Base-by-base conservation (phyloP, 495 filamentous ascomycete genomes). In the Tuber indicum region DNA sequence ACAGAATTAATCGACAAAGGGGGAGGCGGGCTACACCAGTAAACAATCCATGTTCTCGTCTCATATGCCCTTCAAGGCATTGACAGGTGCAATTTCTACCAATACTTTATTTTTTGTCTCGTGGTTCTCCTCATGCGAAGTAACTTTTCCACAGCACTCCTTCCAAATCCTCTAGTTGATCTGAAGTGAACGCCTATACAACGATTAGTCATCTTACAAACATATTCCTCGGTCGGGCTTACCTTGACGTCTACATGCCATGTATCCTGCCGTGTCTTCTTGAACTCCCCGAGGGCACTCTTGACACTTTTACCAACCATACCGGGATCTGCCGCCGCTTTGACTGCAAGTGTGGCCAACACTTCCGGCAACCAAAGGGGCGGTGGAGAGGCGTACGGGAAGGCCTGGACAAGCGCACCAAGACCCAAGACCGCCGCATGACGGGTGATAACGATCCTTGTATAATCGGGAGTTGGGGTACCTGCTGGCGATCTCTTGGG, bases 141-240 rank as follows among this genome's bases (percentile, higher is more conserved):
- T 99, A 99, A 83, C 94, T 97, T 90, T 98, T 98, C 96, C 96
- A 99, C 75, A 99, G 87, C 52, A 98, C 96, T 69, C 96, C 96
- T 81, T 97, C 94, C 36, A 99, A 86, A 84, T 98, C 95, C 84
- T 97, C 96, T 1, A 98, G 88, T 82, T 99, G 96, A 79, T 98
- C 95, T 32, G 89, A 85, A 3, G 92, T 92, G 81, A 99, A 99
- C 71, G 93, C 94, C 95, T 98, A 72, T 66, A 66, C 32, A 62
- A 32, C 26, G 32, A 14, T 66, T 66, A 66, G 58, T 6, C 16
- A 36, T 36, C 5, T 66, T 16, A 14, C 4, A 66, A 36, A 32
- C 10, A 66, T 26, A 66, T n/a, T 62, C 78, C 88, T 82, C 42
- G 42, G 42, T 43, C 42, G 42, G 42, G 6, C 42, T 43, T 83